Evolutionary conservation across 306 rosid genomes (phyloP), one percentile per base, ranked within the genome.

Genomic region (Fragaria nilgerrensis): DNA sequence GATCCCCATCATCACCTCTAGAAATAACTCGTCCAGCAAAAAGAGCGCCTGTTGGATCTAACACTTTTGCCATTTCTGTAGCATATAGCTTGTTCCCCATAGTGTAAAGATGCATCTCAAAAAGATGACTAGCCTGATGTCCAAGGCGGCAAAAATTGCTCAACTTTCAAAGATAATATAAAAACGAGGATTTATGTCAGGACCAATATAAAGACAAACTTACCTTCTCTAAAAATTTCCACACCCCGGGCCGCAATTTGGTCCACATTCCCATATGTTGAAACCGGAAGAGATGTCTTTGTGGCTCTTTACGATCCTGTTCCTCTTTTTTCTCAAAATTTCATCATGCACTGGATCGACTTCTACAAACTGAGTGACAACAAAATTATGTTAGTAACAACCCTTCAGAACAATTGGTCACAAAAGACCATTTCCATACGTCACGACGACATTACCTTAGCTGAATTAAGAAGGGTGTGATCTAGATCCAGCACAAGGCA

Each of bases 211-310:
- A 17, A 65, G 69, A 75, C 58, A 50, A 81, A 80, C 61, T 72
- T 80, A 96, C 99, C 96, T 91, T 92, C 84, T 96, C 99, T 88
- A 96, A 83, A 86, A 96, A 96, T 64, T 88, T 92, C 99, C 99
- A 96, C 82, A 96, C 82, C 65, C 99, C 99, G 7, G 99, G 99
- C 52, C 99, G 89, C 77, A 96, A 86, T 89, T 96, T 96, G 76
- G 99, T 96, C 99, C 99, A 96, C 99, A 96, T 96, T 88, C 96
- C 99, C 99, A 96, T 86, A 84, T 92, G 99, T 73, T 95, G 87
- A 77, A 96, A 92, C 73, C 98, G 96, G 74, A 90, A 96, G 81
- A 96, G 96, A 77, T 92, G 97, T 78, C 98, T 88, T 4, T 84
- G 88, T n/a, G 87, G 71, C 79, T 86, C 88, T 81, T 91, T 95